Conservation (phyloP, 129 eudicot species). For the Saposhnikovia divaricata region DNA sequence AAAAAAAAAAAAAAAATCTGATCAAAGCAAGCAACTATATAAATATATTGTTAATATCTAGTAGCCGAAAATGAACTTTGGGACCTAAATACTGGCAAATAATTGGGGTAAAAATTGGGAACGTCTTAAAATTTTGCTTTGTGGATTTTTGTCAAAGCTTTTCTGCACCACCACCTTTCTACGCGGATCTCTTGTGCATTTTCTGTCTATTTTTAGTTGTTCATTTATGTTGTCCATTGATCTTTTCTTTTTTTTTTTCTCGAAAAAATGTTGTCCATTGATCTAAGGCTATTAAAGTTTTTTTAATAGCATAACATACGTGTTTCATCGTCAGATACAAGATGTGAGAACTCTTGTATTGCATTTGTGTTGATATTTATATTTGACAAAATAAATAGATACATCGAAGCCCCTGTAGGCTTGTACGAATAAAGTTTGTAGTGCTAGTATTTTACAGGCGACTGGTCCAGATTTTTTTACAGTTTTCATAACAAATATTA, state of each 20-base stretch:
- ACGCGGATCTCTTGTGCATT: slow-evolving; percentile 51
- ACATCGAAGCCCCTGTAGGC: no score
- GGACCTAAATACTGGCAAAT: slow-evolving; percentile 60
- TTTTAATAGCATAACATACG: no score
- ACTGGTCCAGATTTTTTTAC: not conserved
- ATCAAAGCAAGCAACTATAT: not conserved
- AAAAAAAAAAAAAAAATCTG: not conserved
- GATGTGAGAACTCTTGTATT: no score
- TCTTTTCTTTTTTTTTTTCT: no score
- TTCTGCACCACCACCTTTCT: slow-evolving; percentile 33
- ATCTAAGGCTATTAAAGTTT: not conserved
- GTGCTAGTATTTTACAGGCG: no score
- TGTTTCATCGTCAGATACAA: no score
- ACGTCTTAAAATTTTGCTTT: slow-evolving; percentile 41
- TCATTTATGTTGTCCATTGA: no score
- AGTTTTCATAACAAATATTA: no score
- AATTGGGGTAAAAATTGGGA: slow-evolving; percentile 46
- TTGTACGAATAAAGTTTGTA: no score
- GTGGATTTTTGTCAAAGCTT: slow-evolving; percentile 1
- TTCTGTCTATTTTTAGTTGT: not conserved
- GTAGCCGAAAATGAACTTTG: slow-evolving; percentile 44
- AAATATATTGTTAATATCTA: slow-evolving; percentile 2
- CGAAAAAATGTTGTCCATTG: no score
- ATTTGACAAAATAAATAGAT: no score
- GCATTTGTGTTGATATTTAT: no score